Base-by-base conservation (phyloP, 345 rosid species). In the Populus tremula region DNA sequence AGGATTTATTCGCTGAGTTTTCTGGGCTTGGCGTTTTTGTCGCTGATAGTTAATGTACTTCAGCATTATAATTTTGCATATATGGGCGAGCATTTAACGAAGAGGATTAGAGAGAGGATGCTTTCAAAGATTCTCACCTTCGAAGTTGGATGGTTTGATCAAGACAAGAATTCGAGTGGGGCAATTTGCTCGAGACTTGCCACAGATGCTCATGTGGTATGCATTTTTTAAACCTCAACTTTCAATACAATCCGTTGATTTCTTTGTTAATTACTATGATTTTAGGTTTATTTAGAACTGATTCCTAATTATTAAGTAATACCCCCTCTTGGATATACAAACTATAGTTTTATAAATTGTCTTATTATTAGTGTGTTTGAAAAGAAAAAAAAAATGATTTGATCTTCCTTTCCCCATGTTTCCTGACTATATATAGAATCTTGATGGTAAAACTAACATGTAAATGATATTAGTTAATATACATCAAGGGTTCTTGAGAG, bases 141-240 rank as follows among this genome's bases (percentile, higher is more conserved):
- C n/a, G 86, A 85, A 54, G 78, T 83, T 35, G 84, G 82, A 2
- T 85, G 88, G 88, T 85, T 82, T 13, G 88, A 85, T 68, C 86
- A 75, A 39, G 84, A 82, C 20, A 68, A 85, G 76, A 82, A 83
- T 64, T 75, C 86, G 1, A 83, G 86, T 53, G 88, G 84, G 3
- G 81, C 86, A 5, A 38, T 80, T 39, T 85, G 87, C 78, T 67
- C 87, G 10, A 79, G 87, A 45, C 76, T 85, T 33, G 81, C 80
- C 68, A 79, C 77, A 54, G 86, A 85, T 66, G 85, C 82, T 66
- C 77, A 78, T 56, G 78, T 77, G 84, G 87, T 85, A 70, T 3
- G 83, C 74, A 59, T 10, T 69, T 41, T 43, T 3, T 33, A 33
- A 33, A 33, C 36, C 23, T 49, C 4, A 8, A 0, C 8, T 38